Evolutionary conservation across 1,284 basidiomycete species (phyloP), one percentile per base, ranked within the genome.

Genomic region (Leccinum griseonigrum): DNA sequence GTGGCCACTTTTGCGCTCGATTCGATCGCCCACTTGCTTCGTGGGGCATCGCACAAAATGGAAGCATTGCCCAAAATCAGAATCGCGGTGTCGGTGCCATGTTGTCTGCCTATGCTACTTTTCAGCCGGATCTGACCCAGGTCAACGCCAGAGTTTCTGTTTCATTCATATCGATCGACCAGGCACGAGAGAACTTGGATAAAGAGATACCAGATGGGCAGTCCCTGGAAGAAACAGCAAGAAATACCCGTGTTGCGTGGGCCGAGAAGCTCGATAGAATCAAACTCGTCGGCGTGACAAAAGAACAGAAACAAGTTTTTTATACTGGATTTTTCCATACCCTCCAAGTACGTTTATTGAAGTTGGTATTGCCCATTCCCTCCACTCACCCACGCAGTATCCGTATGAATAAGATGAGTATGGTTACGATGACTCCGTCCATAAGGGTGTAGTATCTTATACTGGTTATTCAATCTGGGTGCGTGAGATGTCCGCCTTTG

Each of bases 401-500:
- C 92, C 92, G 0, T 90, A 88, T 66, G 91, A 94, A 68, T 85
- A 91, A 64, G 79, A 83, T 60, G 92, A 94, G 71, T 78, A 83
- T 48, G 90, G 83, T 3, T 91, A 91, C 63, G 87, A 90, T 59
- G 83, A 88, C 58, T 66, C 71, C 4, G 76, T 93, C 0, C 88
- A 91, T 58, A 68, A 81, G 18, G 86, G 89, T 10, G 67, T 75
- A 26, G 22, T 26, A 28, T 91, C 88, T 0, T 94, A 94, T 69
- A 90, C 86, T 0, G 92, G 91, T 0, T 94, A 93, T 73, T 92
- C 90, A 0, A 92, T 89, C 67, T 94, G 92, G 92, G 86, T 88
- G 59, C 4, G 78, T 67, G 50, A 7, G 7, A 22, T 34, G 13
- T 36, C 36, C 7, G 14, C 32, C 57, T 9, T 46, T 51, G 22